Base-by-base conservation (phyloP, 2,329 filamentous ascomycete species). In the Diaporthe sp. region DNA sequence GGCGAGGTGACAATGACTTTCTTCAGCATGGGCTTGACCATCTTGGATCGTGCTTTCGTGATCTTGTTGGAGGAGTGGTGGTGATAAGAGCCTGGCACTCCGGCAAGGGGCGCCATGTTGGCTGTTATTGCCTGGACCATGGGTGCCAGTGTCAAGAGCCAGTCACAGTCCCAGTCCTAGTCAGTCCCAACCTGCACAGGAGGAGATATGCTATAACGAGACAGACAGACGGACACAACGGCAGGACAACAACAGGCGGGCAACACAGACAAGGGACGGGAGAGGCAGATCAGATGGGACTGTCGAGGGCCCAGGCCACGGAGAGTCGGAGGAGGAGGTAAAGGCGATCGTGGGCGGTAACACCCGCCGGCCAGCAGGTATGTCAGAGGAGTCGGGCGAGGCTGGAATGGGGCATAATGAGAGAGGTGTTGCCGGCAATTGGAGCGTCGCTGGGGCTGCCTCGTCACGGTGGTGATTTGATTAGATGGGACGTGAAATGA, bases 1-100 rank as follows among this genome's bases (percentile, higher is more conserved):
- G 91, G 90, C 78, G 89, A 91, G 67, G 88, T 86, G 49, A 86
- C 83, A 15, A 74, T 73, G 57, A 74, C 73, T 76, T 92, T 92
- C 82, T 91, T 92, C 72, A 93, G 83, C 59, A 92, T 92, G 13
- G 91, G 91, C 82, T 92, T 92, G 77, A 91, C 89, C 75, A 85
- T 85, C 75, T 84, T 84, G 78, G 87, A 88, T 72, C 83, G 86
- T 85, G 85, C 80, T 81, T 90, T 91, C 79, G 85, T 83, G 75
- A 84, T 82, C 79, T 85, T 87, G 77, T 80, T 80, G 46, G 62
- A 62, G 3, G 28, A 51, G 73, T 78, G 77, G 62, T 78, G 77
- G 65, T 71, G 49, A 49, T 74, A 49, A 58, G 70, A 80, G 62
- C 79, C 82, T 73, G 80, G 78, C 58, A 83, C 78, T 37, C 79